Conservation (phyloP, 768 basidiomycete genomes). For the Russula griseocarnosa region DNA sequence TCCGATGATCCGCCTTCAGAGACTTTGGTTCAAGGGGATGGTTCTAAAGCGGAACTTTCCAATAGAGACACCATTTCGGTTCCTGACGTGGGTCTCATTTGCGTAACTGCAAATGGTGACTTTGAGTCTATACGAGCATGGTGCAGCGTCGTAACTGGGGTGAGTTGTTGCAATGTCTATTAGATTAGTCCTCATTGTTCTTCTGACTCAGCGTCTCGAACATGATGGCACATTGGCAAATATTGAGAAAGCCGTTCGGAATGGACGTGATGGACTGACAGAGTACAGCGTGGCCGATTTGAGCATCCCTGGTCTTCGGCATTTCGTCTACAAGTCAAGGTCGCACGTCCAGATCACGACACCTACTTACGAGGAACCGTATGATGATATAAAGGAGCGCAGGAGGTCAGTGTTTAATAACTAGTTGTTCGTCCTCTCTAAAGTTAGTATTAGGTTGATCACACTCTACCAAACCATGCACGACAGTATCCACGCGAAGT, state of each 20-base stretch:
- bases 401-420: constrained; percentile 46
- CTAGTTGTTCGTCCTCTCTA: constrained; percentile 20
- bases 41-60: background rate
- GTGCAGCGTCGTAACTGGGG: constrained; percentile 64
- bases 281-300: constrained; percentile 70
- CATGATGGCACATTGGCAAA: constrained; percentile 53
- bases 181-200: background rate
- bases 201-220: constrained; percentile 53
- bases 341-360: constrained; percentile 84
- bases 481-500: constrained; percentile 87
- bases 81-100: constrained; percentile 54
- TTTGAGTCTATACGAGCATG: constrained; percentile 79
- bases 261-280: constrained; percentile 47
- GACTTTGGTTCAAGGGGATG: background rate
- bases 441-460: constrained; percentile 51
- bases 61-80: constrained; percentile 1
- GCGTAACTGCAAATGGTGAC: constrained; percentile 77
- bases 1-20: constrained; percentile 1
- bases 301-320: constrained; percentile 84
- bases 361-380: constrained; percentile 84
- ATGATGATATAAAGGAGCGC: constrained; percentile 56
- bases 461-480: constrained; percentile 86
- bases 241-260: constrained; percentile 45
- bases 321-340: constrained; percentile 93
- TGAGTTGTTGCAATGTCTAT: constrained; percentile 33